Conservation (phyloP, 2,329 filamentous ascomycete species). For the Scopulariopsis brevicaulis region DNA sequence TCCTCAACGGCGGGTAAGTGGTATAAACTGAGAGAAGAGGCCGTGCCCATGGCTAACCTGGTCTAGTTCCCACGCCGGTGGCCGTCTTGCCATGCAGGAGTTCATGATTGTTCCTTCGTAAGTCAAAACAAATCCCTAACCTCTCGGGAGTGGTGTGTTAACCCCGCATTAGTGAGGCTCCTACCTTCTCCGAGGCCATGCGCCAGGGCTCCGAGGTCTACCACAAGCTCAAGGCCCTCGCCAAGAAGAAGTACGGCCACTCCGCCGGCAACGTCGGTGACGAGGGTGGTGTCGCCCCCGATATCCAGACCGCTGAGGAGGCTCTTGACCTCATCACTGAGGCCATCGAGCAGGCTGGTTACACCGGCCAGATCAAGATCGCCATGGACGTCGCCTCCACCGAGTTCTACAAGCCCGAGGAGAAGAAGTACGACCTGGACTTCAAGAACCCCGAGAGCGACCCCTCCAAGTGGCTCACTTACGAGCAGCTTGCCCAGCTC, state of each 20-base stretch:
- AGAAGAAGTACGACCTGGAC: conserved; percentile 99
- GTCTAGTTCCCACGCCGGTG: conserved; percentile 81
- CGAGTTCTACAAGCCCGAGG: conserved; percentile 97
- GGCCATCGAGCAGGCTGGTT: conserved; percentile 88
- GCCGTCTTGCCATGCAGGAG: conserved; percentile 88
- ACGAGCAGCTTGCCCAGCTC: conserved; percentile 88
- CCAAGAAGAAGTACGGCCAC: conserved; percentile 99
- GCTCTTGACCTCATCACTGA: conserved; percentile 93
- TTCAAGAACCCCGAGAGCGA: conserved; percentile 99
- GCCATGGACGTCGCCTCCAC: conserved; percentile 98
- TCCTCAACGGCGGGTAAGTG: conserved; percentile 63
- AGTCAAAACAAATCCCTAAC: conserved; percentile 17
- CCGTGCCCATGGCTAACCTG: conserved; percentile 5
- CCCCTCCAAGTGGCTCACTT: conserved; percentile 93
- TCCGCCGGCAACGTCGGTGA: conserved; percentile 98
- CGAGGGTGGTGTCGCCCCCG: conserved; percentile 97
- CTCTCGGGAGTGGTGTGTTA: conserved; percentile 6
- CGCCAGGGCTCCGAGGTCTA: conserved; percentile 96
- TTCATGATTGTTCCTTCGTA: conserved; percentile 88
- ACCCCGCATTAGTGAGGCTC: conserved; percentile 50
- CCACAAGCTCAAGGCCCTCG: conserved; percentile 90
- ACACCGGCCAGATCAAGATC: conserved; percentile 93
- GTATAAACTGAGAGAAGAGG: background rate
- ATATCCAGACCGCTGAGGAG: conserved; percentile 96
- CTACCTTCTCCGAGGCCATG: conserved; percentile 89